Evolutionary conservation across 2,329 filamentous ascomycete species (phyloP), one percentile per base, ranked within the genome.

Genomic region (Gnomoniopsis sp.): DNA sequence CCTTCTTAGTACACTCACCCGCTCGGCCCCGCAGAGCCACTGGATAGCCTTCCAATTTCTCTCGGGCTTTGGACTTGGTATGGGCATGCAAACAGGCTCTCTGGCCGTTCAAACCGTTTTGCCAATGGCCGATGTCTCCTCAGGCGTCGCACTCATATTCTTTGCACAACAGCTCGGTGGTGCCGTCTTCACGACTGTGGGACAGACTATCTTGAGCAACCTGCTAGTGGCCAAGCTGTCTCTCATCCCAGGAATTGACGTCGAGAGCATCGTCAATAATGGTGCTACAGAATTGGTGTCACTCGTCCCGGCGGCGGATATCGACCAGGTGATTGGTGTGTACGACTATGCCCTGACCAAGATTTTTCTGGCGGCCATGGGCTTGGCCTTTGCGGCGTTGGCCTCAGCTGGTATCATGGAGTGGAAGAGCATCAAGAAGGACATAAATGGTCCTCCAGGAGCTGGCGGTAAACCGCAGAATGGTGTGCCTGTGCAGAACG

Each of bases 361-460:
- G 59, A 84, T 86, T 3, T 91, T 88, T 68, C 80, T 88, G 58
- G 82, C 86, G 1, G 79, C 79, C 3, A 74, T 87, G 53, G 87
- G 81, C 0, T 72, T 88, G 61, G 77, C 80, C 0, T 71, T 79
- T 6, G 67, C 82, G 2, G 81, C 82, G 12, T 74, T 89, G 7
- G n/a, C 87, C 11, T 84, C 81, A 8, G 79, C 83, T 0, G 66
- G 82, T 2, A 79, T 79, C 22, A 80, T 90, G 64, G 81, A 89
- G 70, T 90, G 88, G 88, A 84, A 77, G 69, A 86, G 76, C 63
- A 85, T 90, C 66, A 89, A 89, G 76, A 84, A 82, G 66, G 67
- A 62, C 0, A 65, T 62, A 53, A 60, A 65, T 22, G 64, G 63
- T 8, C 23, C 48, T 30, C 22, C 58, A 12, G 48, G 48, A 2